Percentiles rank a stretch among this genome's conserved stretches.
Conservation (phyloP, 306 rosid species). For the Quercus alba region DNA sequence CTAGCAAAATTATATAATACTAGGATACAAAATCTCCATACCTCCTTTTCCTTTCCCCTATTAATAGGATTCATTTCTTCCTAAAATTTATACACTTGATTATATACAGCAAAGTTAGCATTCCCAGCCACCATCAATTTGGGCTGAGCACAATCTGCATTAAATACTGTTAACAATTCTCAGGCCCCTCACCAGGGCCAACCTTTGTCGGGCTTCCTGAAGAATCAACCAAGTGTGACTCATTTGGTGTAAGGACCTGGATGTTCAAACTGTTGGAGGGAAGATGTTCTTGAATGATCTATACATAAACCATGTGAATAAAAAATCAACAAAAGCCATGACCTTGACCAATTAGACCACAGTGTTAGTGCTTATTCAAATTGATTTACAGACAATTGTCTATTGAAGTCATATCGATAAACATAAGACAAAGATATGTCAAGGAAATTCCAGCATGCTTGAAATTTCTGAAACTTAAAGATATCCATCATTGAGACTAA, state of each 20-base stretch:
- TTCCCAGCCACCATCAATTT: slow-evolving; percentile 27
- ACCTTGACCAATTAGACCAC: background rate
- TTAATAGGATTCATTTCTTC: slow-evolving; percentile 14
- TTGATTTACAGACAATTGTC: background rate
- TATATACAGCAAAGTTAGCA: slow-evolving; percentile 33
- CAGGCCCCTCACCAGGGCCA: slow-evolving; percentile 29
- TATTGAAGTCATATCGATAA: background rate
- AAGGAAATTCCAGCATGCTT: background rate
- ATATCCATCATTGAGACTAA: background rate
- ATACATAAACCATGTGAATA: slow-evolving; percentile 11
- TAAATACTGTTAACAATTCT: slow-evolving; percentile 29
- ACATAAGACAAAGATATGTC: background rate
- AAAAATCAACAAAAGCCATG: background rate
- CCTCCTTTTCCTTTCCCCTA: background rate
- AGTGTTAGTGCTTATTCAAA: background rate
- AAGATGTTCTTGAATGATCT: slow-evolving; percentile 67
- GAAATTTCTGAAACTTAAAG: background rate
- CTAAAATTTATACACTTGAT: slow-evolving; percentile 41
- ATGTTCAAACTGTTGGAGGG: slow-evolving; percentile 52
- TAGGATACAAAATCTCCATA: slow-evolving; percentile 48
- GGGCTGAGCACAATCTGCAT: slow-evolving; percentile 26
- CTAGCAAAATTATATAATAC: slow-evolving; percentile 36
- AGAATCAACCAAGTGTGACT: slow-evolving; percentile 26
- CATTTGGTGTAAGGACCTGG: slow-evolving; percentile 40
- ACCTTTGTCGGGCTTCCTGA: slow-evolving; percentile 35